A percentile compares a stretch with the other conserved stretches of the same genome.
phyloP scores from a whole-genome alignment of 2,329 filamentous ascomycete genomes.

The Alternaria hordeiaustralica region DNA sequence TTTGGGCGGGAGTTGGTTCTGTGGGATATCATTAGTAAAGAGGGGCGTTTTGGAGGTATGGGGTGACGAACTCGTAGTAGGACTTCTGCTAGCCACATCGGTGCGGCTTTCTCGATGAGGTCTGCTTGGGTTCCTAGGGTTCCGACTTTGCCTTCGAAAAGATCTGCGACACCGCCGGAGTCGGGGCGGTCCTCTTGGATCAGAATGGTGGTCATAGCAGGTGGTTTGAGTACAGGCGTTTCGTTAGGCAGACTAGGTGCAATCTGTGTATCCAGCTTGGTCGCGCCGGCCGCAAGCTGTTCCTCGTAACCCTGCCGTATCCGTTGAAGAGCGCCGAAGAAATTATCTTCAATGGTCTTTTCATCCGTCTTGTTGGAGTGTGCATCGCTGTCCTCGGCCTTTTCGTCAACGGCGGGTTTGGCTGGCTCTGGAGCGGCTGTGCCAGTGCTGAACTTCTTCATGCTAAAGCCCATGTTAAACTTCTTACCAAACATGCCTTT shows the following conservation, averaged over 20 bases:
- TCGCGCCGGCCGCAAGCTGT: conserved; percentile 60
- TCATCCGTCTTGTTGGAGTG: conserved; percentile 67
- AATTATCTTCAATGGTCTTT: conserved; percentile 76
- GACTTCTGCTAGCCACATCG: conserved; percentile 91
- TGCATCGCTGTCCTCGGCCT: conserved; percentile 67
- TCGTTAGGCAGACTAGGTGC: conserved; percentile 74
- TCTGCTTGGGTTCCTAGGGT: conserved; percentile 79
- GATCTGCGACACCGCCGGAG: conserved; percentile 73
- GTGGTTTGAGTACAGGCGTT: conserved; percentile 77
- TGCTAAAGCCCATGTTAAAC: conserved; percentile 78
- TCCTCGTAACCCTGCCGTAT: conserved; percentile 77
- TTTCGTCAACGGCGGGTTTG: conserved; percentile 80
- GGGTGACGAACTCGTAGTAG: conserved; percentile 67
- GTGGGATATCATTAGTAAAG: neutral
- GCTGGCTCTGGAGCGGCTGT: conserved; percentile 66
- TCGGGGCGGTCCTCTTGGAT: conserved; percentile 71
- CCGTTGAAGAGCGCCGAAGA: conserved; percentile 74
- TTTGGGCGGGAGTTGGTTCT: conserved; percentile 83
- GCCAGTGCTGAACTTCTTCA: conserved; percentile 78
- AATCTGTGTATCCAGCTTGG: conserved; percentile 66
- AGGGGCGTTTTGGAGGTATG: neutral
- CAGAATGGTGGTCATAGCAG: conserved; percentile 66
- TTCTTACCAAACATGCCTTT: conserved; percentile 79
- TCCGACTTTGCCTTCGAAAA: conserved; percentile 88
- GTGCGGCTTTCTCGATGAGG: conserved; percentile 82